Base-by-base conservation (phyloP, 257 asterid species). In the Jaltomata sinuosa region DNA sequence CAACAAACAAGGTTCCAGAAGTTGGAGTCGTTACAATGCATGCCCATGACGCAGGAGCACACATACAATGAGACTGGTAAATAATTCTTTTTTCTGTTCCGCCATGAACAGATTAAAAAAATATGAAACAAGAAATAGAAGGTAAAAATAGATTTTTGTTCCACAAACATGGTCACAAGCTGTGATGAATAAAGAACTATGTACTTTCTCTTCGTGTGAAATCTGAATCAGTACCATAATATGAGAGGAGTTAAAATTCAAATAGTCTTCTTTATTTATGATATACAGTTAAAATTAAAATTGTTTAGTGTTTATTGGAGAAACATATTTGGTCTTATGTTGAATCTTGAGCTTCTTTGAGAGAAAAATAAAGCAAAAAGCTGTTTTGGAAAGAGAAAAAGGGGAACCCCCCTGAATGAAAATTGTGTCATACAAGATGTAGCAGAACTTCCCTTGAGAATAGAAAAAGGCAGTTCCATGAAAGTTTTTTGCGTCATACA, bases 21-120 rank as follows among this genome's bases (percentile, higher is more conserved):
- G 57, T 77, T 77, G 82, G 61, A 76, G 10, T 77, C 27, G 62
- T 77, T 77, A 77, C 42, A 77, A 77, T 77, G 64, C 82, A 77
- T 68, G 50, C 19, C 50, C 22, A 34, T 36, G 78, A 36, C 16
- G 29, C 49, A 29, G 81, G 59, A 74, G 27, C 16, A 76, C 42
- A 47, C 62, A 15, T 47, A 29, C 61, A 77, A n/a, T 49, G 45
- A 29, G 62, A 77, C 64, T 47, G 45, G 29, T 49, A 19, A 49
- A 77, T 77, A 29, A 19, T 6, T 47, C 29, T 49, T 45, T 76
- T 49, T 50, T 27, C n/a, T 77, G 62, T 49, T 76, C 62, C 29
- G 45, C 64, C 16, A 49, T 27, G 82, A 49, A 77, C 62, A 49
- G n/a, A n/a, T n/a, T n/a, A 27, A 27, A 77, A 74, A 47, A 77